A percentile compares a stretch with the other conserved stretches of the same genome.
Conservation (phyloP, 2,329 filamentous ascomycete genomes). For the Cladophialophora exuberans region DNA sequence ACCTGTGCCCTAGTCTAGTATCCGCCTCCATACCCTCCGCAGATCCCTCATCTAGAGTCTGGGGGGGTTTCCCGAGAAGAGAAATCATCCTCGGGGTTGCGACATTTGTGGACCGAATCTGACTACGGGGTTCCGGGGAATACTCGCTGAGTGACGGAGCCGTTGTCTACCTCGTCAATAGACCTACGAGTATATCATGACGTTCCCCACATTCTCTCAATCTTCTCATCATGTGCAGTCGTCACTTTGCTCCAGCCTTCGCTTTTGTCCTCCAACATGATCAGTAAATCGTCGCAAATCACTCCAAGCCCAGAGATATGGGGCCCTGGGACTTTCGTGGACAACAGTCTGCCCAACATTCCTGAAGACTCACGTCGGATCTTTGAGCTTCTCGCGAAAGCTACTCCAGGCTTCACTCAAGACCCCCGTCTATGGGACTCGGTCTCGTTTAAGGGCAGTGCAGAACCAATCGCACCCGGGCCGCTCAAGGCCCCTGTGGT, state of each 20-base stretch:
- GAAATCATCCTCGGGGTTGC: neutral
- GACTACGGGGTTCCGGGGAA: neutral
- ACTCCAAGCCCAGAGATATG: constrained; percentile 2
- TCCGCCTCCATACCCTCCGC: neutral
- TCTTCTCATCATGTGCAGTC: neutral
- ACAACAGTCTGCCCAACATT: neutral
- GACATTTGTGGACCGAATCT: neutral
- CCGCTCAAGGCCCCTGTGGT: constrained; percentile 50
- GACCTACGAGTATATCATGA: neutral
- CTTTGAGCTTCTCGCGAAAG: constrained; percentile 42
- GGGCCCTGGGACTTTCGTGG: constrained; percentile 2
- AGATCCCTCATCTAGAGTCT: neutral
- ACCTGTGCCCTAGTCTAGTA: neutral
- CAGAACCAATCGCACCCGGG: constrained; percentile 46
- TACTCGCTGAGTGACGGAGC: neutral
- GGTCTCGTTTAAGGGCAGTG: constrained; percentile 46
- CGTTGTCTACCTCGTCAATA: neutral
- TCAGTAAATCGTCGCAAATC: neutral
- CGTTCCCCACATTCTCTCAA: neutral
- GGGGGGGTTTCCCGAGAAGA: neutral
- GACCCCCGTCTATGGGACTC: constrained; percentile 34
- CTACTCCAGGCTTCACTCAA: constrained; percentile 47
- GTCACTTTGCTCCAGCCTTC: neutral
- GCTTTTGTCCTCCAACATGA: neutral
- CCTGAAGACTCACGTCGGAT: constrained; percentile 42